phyloP scores from a whole-genome alignment of 2,329 filamentous ascomycete genomes.

The Fusarium piperis region DNA sequence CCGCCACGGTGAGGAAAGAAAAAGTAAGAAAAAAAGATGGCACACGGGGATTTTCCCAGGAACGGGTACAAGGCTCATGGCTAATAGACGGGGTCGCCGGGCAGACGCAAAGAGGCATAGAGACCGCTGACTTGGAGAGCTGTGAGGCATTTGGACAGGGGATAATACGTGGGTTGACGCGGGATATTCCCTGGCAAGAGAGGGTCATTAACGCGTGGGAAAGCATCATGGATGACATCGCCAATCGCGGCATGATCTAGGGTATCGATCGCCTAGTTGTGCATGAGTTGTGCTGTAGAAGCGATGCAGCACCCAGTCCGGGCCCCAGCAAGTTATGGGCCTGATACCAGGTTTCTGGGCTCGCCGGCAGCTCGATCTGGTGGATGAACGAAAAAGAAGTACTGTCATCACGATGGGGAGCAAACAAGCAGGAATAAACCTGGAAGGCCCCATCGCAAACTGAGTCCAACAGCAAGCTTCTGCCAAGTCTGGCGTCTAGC shows the following conservation, averaged over 20 bases:
- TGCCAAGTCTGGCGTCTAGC: constrained; percentile 21
- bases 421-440: constrained; percentile 12
- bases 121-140: not conserved
- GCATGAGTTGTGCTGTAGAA: not conserved
- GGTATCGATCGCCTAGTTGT: constrained; percentile 27
- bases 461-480: constrained; percentile 17
- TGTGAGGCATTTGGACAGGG: constrained; percentile 32
- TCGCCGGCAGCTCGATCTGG: not conserved
- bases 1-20: constrained; percentile 19
- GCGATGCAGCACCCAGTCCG: not conserved
- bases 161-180: constrained; percentile 24
- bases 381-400: constrained; percentile 10
- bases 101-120: not conserved
- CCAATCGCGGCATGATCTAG: constrained; percentile 38
- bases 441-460: constrained; percentile 17
- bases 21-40: constrained; percentile 23
- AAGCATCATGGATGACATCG: constrained; percentile 33
- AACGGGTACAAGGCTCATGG: constrained; percentile 7
- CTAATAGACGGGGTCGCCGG: constrained; percentile 5
- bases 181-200: constrained; percentile 34
- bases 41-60: constrained; percentile 28
- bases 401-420: constrained; percentile 12
- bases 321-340: not conserved
- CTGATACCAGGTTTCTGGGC: constrained; percentile 14
- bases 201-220: constrained; percentile 24